These are phyloP conservation scores for Geosmithia morbida DNA, from an alignment of 2,329 filamentous ascomycete genomes.

Conservation along the genomic window DNA sequence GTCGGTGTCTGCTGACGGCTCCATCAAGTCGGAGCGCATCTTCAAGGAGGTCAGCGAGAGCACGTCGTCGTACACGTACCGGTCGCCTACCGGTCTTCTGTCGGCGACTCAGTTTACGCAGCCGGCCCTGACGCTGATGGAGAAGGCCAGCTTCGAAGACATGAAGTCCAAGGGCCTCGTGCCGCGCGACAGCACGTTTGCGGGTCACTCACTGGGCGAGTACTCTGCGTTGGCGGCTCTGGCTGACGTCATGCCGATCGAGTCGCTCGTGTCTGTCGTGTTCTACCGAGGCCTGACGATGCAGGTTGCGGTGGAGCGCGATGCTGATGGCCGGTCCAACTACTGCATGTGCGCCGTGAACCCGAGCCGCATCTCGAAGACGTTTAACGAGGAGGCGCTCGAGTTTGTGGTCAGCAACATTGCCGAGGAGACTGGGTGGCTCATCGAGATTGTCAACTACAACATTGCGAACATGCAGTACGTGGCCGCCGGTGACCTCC, in stretches of 20 bases:
- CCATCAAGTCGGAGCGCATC: slow-evolving; percentile 96
- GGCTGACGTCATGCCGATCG: slow-evolving; percentile 99
- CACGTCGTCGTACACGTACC: slow-evolving; percentile 93
- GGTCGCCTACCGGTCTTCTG: slow-evolving; percentile 82
- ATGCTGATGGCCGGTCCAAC: slow-evolving; percentile 84
- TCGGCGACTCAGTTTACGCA: slow-evolving; percentile 98
- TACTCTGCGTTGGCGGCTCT: slow-evolving; percentile 94
- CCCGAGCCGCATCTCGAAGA: slow-evolving; percentile 94
- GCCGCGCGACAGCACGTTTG: slow-evolving; percentile 91
- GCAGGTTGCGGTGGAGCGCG: slow-evolving; percentile 97
- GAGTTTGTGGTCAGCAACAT: slow-evolving; percentile 97
- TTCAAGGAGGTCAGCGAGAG: slow-evolving; percentile 95
- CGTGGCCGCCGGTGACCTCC: slow-evolving; percentile 56
- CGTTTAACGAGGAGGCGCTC: slow-evolving; percentile 93
- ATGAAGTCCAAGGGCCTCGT: slow-evolving; percentile 97
- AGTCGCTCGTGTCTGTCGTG: slow-evolving; percentile 92
- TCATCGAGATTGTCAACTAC: slow-evolving; percentile 98
- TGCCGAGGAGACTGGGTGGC: slow-evolving; percentile 83
- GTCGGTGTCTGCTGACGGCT: slow-evolving; percentile 83
- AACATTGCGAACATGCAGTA: slow-evolving; percentile 67
- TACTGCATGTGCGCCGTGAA: slow-evolving; percentile 99
- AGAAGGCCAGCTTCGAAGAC: slow-evolving; percentile 98
- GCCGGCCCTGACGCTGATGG: slow-evolving; percentile 93
- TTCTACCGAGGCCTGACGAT: slow-evolving; percentile 99
- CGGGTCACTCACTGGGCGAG: slow-evolving; percentile 93